Base-by-base conservation (phyloP, 1,284 basidiomycete species). In the Agaricales sp. region DNA sequence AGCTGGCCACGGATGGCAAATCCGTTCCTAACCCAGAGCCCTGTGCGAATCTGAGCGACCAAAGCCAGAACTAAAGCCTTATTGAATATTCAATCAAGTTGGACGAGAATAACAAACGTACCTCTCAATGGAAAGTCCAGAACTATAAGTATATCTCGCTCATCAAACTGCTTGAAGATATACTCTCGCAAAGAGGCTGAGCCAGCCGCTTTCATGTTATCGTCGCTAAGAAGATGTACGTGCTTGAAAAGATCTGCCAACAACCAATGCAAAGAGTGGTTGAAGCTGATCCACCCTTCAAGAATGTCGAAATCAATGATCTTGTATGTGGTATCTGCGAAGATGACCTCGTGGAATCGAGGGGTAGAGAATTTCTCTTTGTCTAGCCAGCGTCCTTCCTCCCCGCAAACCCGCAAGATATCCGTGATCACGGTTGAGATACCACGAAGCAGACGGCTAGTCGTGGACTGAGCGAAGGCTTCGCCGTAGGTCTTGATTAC, bases 11-110 rank as follows among this genome's bases (percentile, higher is more conserved):
- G 85, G 57, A 99, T 94, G 3, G 88, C 89, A 57, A 93, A 91
- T 2, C 96, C 96, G 57, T 99, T 99, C 48, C 95, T 86, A 2
- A 97, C 94, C 96, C 96, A 99, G 18, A 98, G 75, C 2, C 94
- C 93, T 1, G 91, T 87, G 14, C 93, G 81, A 49, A 98, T 93
- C 65, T 99, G 96, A 0, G 95, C 92, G 26, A 98, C 83, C 75
- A 92, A 88, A 0, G 85, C 77, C 18, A 92, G 70, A 3, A 91
- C 92, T 93, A 52, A 43, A 16, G 43, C 46, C 8, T 6, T 50
- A 21, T 3, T 43, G 47, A 52, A 16, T 20, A 35, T 23, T 8
- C 38, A 25, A 43, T 25, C 16, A 39, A 41, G 48, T 47, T 45
- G 43, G 8, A 49, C 45, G 37, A 19, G 43, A 35, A 39, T 37